A percentile compares a stretch with the other conserved stretches of the same genome.
phyloP scores from a whole-genome alignment of 2,329 filamentous ascomycete species.

The Biscogniauxia sp. region DNA sequence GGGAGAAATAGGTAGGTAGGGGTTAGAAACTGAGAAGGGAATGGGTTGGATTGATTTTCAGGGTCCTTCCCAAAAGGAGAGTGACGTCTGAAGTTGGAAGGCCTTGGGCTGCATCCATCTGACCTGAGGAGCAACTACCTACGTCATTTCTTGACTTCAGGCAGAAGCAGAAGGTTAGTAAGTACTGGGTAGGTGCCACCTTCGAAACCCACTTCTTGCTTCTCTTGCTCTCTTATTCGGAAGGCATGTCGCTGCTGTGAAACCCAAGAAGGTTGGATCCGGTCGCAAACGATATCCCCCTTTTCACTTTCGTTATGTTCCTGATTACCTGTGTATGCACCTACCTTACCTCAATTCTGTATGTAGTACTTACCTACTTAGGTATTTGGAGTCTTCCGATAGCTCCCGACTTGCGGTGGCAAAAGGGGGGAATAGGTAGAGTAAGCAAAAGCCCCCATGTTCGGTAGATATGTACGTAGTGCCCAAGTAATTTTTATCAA shows the following conservation, averaged over 20 bases:
- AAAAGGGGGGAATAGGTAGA: no score
- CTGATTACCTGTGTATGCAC: background rate
- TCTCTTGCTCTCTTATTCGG: background rate
- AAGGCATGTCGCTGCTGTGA: background rate
- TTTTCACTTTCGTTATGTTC: background rate
- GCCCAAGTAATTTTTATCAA: no score
- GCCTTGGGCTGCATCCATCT: constrained; percentile 1
- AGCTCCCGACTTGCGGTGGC: no score
- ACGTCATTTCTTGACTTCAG: constrained; percentile 15
- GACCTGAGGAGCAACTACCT: constrained; percentile 8
- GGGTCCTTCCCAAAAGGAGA: constrained; percentile 20
- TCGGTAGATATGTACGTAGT: no score
- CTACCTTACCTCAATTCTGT: no score
- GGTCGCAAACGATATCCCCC: no score
- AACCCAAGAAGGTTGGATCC: background rate
- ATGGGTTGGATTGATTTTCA: constrained; percentile 14
- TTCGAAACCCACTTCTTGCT: background rate
- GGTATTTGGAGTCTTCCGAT: no score
- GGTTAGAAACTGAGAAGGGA: no score
- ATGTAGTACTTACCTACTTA: no score
- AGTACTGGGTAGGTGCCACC: no score
- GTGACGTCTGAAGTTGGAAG: constrained; percentile 9
- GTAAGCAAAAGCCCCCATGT: no score
- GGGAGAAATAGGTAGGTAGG: no score
- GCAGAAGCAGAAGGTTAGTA: background rate